Base-by-base conservation (phyloP, 352 stramenopile species). In the Globisporangium ultimum region DNA sequence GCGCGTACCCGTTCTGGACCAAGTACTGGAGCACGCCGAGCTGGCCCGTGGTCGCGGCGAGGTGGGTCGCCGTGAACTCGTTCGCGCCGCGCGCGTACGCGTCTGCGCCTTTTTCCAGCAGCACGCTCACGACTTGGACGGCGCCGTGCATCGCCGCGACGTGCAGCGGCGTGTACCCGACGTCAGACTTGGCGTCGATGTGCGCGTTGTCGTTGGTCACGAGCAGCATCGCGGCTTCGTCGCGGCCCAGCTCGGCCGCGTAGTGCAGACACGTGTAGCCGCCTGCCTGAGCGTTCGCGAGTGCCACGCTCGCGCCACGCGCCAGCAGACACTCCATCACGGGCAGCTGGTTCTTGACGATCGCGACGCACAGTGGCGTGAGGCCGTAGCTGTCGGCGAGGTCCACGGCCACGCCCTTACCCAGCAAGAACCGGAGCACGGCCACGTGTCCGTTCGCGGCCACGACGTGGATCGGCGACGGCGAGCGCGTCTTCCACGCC, bases 61-160 rank as follows among this genome's bases (percentile, higher is more conserved):
- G 49, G 18, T 61, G 48, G 6, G 55, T 17, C 13, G 24, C 17
- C 14, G 34, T 42, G 36, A 55, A n/a, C 12, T 56, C 8, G 21
- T 11, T 21, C 2, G 15, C 51, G 13, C 54, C 24, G 21, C 14
- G 43, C 24, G 7, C 47, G 48, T 47, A 51, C 15, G 54, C n/a
- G 9, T 55, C 56, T 4, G 47, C 56, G 6, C 58, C 49, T 6
- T 62, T 58, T 22, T 64, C 70, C 47, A 50, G 21, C 11, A 61
- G 60, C 24, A 45, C 11, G 41, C 57, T 77, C 22, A 43, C 54
- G 36, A 72, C 54, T 0, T 13, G 3, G 43, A 53, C 24, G 64
- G 76, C 28, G 65, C 42, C 58, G 57, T 80, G 6, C 47, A 80
- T 61, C 47, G 66, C 40, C 6, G 60, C 20, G 64, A 78, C 60